A percentile compares a stretch with the other conserved stretches of the same genome.
These are phyloP conservation scores for Pleurotus salmoneostramineus DNA, from an alignment of 768 basidiomycete species.

Conservation along the genomic window DNA sequence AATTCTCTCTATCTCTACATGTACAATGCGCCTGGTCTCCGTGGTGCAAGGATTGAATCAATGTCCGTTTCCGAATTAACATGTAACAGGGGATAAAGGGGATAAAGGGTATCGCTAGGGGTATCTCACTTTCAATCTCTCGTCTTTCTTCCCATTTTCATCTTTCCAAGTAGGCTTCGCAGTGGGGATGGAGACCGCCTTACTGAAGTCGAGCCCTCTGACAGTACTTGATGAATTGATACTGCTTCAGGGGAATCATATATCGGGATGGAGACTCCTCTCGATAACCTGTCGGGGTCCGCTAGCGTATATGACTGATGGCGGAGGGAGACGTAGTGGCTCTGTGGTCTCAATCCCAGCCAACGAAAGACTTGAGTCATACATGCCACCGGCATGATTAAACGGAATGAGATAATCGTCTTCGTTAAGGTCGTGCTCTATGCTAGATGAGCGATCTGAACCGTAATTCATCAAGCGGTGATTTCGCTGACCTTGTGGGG, in stretches of 20 bases:
- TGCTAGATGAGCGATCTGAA: neutral
- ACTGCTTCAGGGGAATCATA: neutral
- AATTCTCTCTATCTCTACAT: too few relatives aligned
- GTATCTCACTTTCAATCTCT: neutral
- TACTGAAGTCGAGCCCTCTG: neutral
- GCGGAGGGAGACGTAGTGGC: neutral
- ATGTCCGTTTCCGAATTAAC: too few relatives aligned
- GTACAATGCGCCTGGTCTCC: too few relatives aligned
- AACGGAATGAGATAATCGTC: neutral
- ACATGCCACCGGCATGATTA: too few relatives aligned
- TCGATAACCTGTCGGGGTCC: neutral
- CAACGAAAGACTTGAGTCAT: too few relatives aligned
- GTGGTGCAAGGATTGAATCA: too few relatives aligned
- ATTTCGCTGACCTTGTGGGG: neutral
- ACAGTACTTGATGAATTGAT: neutral
- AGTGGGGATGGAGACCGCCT: neutral
- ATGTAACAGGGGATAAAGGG: too few relatives aligned
- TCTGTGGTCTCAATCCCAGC: neutral
- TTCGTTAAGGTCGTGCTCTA: neutral
- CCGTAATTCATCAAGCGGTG: neutral
- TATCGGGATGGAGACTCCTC: neutral
- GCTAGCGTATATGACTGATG: neutral
- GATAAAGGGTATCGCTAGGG: neutral
- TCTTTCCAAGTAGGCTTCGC: neutral
- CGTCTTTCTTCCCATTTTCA: neutral